phyloP scores from a whole-genome alignment of 345 rosid species.

The Abelmoschus esculentus region DNA sequence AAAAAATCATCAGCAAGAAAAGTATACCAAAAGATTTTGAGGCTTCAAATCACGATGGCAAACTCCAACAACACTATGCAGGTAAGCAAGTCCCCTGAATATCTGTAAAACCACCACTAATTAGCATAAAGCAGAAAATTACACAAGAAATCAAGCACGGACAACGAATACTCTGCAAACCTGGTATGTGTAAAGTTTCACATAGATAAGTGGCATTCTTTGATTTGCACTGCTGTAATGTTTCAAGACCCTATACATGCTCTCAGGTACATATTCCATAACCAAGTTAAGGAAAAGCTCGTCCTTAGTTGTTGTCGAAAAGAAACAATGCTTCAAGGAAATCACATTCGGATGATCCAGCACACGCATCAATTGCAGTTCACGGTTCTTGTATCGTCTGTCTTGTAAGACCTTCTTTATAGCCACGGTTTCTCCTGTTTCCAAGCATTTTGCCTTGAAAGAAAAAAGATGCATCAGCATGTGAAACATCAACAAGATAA shows the following conservation, averaged over 20 bases:
- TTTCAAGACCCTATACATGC: constrained; percentile 76
- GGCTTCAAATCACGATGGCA: constrained; percentile 91
- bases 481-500: neutral
- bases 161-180: constrained; percentile 20
- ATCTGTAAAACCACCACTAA: constrained; percentile 34
- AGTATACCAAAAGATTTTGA: constrained; percentile 76
- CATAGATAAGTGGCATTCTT: constrained; percentile 75
- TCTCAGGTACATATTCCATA: constrained; percentile 87
- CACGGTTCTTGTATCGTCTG: constrained; percentile 79
- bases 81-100: constrained; percentile 76
- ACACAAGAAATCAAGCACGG: constrained; percentile 4
- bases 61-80: constrained; percentile 71
- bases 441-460: constrained; percentile 69
- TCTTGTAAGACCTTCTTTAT: constrained; percentile 84
- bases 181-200: constrained; percentile 82
- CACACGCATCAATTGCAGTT: constrained; percentile 69
- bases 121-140: constrained; percentile 1
- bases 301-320: constrained; percentile 69
- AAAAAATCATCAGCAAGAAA: neutral
- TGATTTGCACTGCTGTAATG: constrained; percentile 76
- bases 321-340: constrained; percentile 83
- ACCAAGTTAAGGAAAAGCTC: constrained; percentile 85
- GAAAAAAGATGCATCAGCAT: constrained; percentile 6
- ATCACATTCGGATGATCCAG: constrained; percentile 87
- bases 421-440: constrained; percentile 80